A percentile compares a stretch with the other conserved stretches of the same genome.
These are phyloP conservation scores for Yarrowia divulgata DNA, from an alignment of 805 yeast species.

Conservation along the genomic window DNA sequence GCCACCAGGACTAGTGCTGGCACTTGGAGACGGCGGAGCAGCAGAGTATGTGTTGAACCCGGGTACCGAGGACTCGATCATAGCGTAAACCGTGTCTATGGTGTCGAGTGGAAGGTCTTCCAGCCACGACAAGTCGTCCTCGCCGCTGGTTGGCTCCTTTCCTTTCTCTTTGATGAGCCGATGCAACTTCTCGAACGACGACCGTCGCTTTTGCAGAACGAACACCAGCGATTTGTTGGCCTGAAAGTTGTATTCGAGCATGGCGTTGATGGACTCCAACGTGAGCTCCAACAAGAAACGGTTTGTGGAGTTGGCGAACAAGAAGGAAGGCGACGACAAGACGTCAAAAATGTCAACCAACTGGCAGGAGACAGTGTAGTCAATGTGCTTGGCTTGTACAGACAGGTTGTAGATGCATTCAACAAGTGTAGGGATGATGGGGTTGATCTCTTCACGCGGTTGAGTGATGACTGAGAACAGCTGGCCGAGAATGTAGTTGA, in stretches of 20 bases:
- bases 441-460: conserved; percentile 31
- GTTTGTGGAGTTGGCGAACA: conserved; percentile 34
- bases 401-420: conserved; percentile 35
- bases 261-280: conserved; percentile 33
- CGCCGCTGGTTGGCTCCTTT: conserved; percentile 14
- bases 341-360: conserved; percentile 34
- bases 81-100: conserved; percentile 23
- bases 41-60: background rate
- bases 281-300: conserved; percentile 21
- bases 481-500: conserved; percentile 25
- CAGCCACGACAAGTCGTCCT: conserved; percentile 33
- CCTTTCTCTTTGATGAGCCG: conserved; percentile 31
- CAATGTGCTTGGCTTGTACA: conserved; percentile 25
- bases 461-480: conserved; percentile 18
- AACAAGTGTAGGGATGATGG: conserved; percentile 27
- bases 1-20: background rate
- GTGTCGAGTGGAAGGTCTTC: conserved; percentile 32
- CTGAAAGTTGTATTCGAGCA: conserved; percentile 33
- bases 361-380: conserved; percentile 27
- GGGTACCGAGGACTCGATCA: conserved; percentile 15
- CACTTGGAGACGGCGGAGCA: background rate
- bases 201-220: conserved; percentile 23
- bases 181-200: conserved; percentile 22
- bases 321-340: conserved; percentile 18
- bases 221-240: conserved; percentile 30